A percentile compares a stretch with the other conserved stretches of the same genome.
phyloP scores from a whole-genome alignment of 2,329 filamentous ascomycete species.

The Furcasterigmium furcatum region DNA sequence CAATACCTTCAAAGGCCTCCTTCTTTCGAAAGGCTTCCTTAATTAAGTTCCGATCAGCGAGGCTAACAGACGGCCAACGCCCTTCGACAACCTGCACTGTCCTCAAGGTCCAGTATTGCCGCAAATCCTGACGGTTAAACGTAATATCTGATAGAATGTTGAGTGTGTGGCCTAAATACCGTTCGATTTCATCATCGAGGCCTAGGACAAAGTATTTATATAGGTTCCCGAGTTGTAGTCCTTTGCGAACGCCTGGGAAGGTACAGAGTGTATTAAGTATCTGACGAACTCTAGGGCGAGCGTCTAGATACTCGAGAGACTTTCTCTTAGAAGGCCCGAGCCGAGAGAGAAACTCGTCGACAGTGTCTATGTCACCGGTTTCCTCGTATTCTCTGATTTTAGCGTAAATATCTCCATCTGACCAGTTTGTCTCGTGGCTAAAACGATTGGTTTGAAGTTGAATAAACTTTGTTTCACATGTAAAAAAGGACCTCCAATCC shows the following conservation, averaged over 20 bases:
- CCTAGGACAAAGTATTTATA: slow-evolving; percentile 3
- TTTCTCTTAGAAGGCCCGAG: slow-evolving; percentile 4
- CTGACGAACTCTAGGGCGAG: background rate
- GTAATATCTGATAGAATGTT: background rate
- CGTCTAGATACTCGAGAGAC: slow-evolving; percentile 2
- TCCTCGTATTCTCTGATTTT: slow-evolving; percentile 3
- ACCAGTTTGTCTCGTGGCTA: slow-evolving; percentile 2
- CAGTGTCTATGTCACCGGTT: background rate
- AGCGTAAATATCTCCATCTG: slow-evolving; percentile 1
- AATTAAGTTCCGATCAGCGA: slow-evolving; percentile 1
- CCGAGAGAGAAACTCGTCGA: background rate
- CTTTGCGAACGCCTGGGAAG: background rate
- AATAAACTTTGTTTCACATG: slow-evolving; percentile 1
- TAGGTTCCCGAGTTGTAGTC: slow-evolving; percentile 1
- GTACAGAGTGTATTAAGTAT: background rate
- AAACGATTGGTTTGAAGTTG: slow-evolving; percentile 1
- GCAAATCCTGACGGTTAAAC: background rate
- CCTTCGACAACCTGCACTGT: background rate
- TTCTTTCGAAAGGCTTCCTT: background rate
- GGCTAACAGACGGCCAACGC: slow-evolving; percentile 1
- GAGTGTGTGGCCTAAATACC: background rate
- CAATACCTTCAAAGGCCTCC: background rate
- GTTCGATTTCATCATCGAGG: background rate
- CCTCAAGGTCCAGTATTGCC: slow-evolving; percentile 1
- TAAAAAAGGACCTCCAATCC: slow-evolving; percentile 1